Percentiles rank a stretch among this genome's conserved stretches.
Evolutionary conservation across 169 alveolate species (phyloP).

Genomic region (Plasmodium billcollinsi): DNA sequence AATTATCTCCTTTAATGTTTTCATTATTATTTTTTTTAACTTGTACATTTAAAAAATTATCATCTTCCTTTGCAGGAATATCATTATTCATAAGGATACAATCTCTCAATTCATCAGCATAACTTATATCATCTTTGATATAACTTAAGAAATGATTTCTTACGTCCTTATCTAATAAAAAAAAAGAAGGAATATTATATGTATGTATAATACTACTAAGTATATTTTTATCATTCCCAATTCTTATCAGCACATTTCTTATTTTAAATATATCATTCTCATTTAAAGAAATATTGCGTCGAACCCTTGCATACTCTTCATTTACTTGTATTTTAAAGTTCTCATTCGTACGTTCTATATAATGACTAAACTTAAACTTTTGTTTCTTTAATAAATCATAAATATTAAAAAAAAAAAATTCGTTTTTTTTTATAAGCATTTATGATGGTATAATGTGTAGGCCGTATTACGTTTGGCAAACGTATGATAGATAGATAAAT

Average conservation of each 20-base stretch:
- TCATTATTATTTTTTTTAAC: background rate
- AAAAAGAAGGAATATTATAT: conserved; percentile 42
- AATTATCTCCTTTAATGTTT: background rate
- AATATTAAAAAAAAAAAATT: background rate
- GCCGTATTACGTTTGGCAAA: too few species aligned
- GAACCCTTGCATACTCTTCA: conserved; percentile 41
- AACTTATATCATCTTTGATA: conserved; percentile 8
- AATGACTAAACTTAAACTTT: background rate
- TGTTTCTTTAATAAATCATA: background rate
- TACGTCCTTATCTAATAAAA: conserved; percentile 37
- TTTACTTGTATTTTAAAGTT: conserved; percentile 17
- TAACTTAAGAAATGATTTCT: conserved; percentile 39
- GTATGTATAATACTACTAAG: conserved; percentile 19
- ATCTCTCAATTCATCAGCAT: conserved; percentile 16
- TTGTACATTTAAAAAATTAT: background rate
- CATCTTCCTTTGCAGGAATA: background rate
- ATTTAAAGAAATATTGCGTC: conserved; percentile 19
- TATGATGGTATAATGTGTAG: too few species aligned
- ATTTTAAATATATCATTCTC: conserved; percentile 41
- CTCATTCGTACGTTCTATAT: background rate
- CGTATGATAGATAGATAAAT: too few species aligned
- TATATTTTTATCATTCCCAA: conserved; percentile 22
- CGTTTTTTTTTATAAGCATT: too few species aligned
- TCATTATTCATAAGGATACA: background rate
- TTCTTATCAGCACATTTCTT: conserved; percentile 38